Percentiles rank a stretch among this genome's conserved stretches.
Evolutionary conservation across 1,284 basidiomycete genomes (phyloP).

Genomic region (Kwoniella shivajii): DNA sequence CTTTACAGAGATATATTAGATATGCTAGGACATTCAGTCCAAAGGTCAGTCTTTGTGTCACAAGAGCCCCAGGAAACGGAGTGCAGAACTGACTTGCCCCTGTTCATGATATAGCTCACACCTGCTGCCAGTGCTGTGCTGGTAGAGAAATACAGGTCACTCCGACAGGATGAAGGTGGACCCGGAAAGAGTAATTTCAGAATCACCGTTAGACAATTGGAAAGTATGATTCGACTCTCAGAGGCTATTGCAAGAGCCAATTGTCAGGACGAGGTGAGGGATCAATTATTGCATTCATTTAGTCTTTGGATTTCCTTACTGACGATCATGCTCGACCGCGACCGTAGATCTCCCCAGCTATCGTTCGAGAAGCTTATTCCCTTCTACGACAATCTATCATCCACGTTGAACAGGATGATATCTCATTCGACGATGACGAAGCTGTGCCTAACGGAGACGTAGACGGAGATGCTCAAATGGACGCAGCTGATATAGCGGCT

Average conservation of each 20-base stretch:
- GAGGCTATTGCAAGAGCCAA: constrained; percentile 98
- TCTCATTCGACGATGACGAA: constrained; percentile 95
- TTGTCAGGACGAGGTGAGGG: constrained; percentile 77
- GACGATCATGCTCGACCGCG: background rate
- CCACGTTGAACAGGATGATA: constrained; percentile 98
- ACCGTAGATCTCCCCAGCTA: constrained; percentile 80
- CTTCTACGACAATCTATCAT: constrained; percentile 96
- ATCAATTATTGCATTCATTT: background rate
- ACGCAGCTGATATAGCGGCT: constrained; percentile 62
- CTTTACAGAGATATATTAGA: constrained; percentile 92
- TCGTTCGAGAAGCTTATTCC: constrained; percentile 93
- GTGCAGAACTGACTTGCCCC: background rate
- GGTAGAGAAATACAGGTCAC: constrained; percentile 91
- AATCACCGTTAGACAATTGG: constrained; percentile 93
- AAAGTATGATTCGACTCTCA: constrained; percentile 94
- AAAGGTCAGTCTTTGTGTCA: constrained; percentile 66
- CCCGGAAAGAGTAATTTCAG: constrained; percentile 89
- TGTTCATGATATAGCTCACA: constrained; percentile 66
- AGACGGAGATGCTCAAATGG: constrained; percentile 56
- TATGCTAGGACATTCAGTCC: constrained; percentile 96
- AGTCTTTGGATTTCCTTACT: background rate
- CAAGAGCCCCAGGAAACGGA: background rate
- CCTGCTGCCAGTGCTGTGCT: constrained; percentile 88
- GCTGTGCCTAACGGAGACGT: constrained; percentile 56
- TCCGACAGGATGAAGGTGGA: constrained; percentile 91